Evolutionary conservation across 139 green algal species (phyloP), one percentile per base, ranked within the genome.

Genomic region (Asterochloris sp.): DNA sequence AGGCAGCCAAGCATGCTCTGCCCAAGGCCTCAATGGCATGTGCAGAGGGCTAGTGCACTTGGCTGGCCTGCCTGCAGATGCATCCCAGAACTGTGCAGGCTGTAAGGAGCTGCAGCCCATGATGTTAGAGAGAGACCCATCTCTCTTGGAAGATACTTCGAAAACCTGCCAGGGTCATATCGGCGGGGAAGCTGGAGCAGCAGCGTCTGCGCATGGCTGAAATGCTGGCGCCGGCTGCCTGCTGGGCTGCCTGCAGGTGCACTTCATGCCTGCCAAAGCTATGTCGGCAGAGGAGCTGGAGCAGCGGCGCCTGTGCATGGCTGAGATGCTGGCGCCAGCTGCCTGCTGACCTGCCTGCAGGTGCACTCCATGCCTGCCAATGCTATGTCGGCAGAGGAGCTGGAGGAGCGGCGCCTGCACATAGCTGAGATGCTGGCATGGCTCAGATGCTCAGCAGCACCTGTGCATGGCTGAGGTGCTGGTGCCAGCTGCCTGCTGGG

Each of bases 281-380:
- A 82, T 94, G 21, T 87, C 66, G 2, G 68, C 85, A 6, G 89
- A 91, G 75, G 89, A 92, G 80, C 67, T 91, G 74, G 85, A 82
- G 21, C 78, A 73, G 23, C 85, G 87, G 85, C 69, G 84, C 0
- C 78, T 78, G 77, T 69, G 21, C 69, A 77, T 82, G 26, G 88
- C 84, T 27, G 78, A 63, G 26, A 69, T 85, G 6, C 77, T 83
- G 38, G 29, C 0, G 23, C 13, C 71, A 19, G 12, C 26, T 61
- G 38, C 13, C 0, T 54, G 38, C 38, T 54, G 38, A 54, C 2
- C 4, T 54, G 38, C 38, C 4, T 54, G 38, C 38, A 54, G 38
- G 38, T 54, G 38, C 94, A 98, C 66, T 95, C 97, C 75, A 47
- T 95, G 64, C 82, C 89, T 1, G 86, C 86, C 1, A 84, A 81